Conservation (phyloP, 108 stramenopile genomes). For the Cyclotella baltica region DNA sequence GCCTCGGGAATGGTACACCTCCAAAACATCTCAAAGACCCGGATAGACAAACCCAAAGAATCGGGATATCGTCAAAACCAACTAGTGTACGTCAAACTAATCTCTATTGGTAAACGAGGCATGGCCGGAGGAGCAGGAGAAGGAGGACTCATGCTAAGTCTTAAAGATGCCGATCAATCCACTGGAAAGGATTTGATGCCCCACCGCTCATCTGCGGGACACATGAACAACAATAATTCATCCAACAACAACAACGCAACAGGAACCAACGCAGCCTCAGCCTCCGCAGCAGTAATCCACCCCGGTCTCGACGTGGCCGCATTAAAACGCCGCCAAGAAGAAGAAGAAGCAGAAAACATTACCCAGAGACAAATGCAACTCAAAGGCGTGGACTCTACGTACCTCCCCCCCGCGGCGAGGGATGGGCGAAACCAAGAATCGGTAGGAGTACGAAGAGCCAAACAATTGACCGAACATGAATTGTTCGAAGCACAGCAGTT, state of each 20-base stretch:
- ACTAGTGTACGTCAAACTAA: slow-evolving; percentile 90
- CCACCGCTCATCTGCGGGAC: slow-evolving; percentile 62
- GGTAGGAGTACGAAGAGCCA: slow-evolving; percentile 60
- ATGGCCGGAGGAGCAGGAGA: slow-evolving; percentile 45
- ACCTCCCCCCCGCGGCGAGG: slow-evolving; percentile 23
- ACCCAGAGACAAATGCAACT: slow-evolving; percentile 45
- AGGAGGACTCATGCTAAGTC: slow-evolving; percentile 76
- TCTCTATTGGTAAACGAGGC: slow-evolving; percentile 69
- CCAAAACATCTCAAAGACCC: slow-evolving; percentile 70
- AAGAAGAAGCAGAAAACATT: slow-evolving; percentile 69
- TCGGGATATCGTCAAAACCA: slow-evolving; percentile 80
- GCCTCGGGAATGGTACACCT: slow-evolving; percentile 93
- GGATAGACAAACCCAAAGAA: slow-evolving; percentile 55
- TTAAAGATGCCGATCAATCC: slow-evolving; percentile 96
- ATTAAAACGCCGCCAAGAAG: slow-evolving; percentile 70
- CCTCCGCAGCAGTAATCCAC: slow-evolving; percentile 76
- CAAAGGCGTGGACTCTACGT: slow-evolving; percentile 23
- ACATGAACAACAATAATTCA: background rate
- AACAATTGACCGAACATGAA: slow-evolving; percentile 95
- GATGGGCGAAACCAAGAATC: slow-evolving; percentile 13
- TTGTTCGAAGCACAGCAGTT: slow-evolving; percentile 97
- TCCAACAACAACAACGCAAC: slow-evolving; percentile 35
- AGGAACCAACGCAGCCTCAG: slow-evolving; percentile 21
- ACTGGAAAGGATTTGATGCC: slow-evolving; percentile 93
- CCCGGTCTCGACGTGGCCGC: slow-evolving; percentile 90